Conservation (phyloP, 2,329 filamentous ascomycete genomes). For the Phialocephala sp. region DNA sequence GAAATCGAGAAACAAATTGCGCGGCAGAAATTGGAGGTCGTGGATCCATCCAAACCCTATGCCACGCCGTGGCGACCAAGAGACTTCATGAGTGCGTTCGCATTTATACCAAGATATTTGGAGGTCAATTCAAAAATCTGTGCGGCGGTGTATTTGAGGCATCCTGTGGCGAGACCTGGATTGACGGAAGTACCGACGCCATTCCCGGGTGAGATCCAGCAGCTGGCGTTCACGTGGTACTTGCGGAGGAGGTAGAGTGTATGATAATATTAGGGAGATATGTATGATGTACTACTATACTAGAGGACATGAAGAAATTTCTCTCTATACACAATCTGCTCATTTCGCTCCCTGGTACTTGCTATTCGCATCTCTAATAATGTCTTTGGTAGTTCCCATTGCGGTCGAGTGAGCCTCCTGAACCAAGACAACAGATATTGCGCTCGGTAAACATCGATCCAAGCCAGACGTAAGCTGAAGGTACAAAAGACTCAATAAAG, state of each 20-base stretch:
- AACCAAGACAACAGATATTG: too few species aligned
- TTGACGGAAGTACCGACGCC: constrained; percentile 84
- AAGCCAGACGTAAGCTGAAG: too few species aligned
- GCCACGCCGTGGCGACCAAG: constrained; percentile 88
- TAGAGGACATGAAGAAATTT: constrained; percentile 16
- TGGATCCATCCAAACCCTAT: constrained; percentile 82
- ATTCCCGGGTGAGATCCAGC: constrained; percentile 71
- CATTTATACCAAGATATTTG: constrained; percentile 92
- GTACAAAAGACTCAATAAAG: too few species aligned
- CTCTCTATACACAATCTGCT: constrained; percentile 2
- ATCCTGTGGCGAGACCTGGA: constrained; percentile 87
- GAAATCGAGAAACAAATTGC: not conserved
- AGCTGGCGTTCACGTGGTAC: constrained; percentile 94
- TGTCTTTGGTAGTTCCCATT: not conserved
- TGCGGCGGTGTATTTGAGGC: constrained; percentile 90
- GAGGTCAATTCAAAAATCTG: constrained; percentile 99
- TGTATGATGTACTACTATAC: constrained; percentile 32
- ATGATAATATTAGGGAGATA: constrained; percentile 14
- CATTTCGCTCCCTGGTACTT: not conserved
- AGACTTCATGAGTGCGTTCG: constrained; percentile 87
- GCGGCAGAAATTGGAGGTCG: constrained; percentile 23
- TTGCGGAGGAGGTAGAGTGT: constrained; percentile 52
- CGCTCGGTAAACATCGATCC: too few species aligned
- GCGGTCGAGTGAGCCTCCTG: too few species aligned
- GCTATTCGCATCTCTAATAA: not conserved